phyloP scores from a whole-genome alignment of 768 basidiomycete genomes.

The Boletus huronensis region DNA sequence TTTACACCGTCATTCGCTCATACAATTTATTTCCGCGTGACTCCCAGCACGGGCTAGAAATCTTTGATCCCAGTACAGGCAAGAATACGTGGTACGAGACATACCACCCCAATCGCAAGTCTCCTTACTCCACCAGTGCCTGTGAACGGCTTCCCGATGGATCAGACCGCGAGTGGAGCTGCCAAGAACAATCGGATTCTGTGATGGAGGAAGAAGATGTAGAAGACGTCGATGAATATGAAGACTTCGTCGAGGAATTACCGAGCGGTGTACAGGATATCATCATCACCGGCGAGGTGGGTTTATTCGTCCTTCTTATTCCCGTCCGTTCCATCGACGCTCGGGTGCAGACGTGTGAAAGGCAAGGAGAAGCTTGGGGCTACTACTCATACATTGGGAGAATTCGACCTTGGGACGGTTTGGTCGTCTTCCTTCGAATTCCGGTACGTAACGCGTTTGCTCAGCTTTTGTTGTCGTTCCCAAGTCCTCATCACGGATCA shows the following conservation, averaged over 20 bases:
- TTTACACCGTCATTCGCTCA: neutral
- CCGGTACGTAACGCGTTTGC: conserved; percentile 35
- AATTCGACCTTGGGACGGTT: conserved; percentile 50
- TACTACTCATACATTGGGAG: conserved; percentile 44
- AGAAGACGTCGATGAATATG: conserved; percentile 38
- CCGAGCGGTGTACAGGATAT: conserved; percentile 48
- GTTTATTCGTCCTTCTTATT: conserved; percentile 8
- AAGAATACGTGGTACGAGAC: conserved; percentile 44
- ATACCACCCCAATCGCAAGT: conserved; percentile 37
- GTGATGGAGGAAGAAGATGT: conserved; percentile 15
- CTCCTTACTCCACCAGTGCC: conserved; percentile 36
- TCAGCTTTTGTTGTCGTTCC: neutral
- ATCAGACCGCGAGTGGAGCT: conserved; percentile 21
- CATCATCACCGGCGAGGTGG: conserved; percentile 49
- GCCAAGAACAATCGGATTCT: conserved; percentile 20
- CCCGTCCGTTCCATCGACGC: neutral
- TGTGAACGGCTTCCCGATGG: conserved; percentile 25
- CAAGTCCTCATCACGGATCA: conserved; percentile 22
- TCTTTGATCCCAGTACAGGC: conserved; percentile 40
- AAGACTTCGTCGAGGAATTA: conserved; percentile 36
- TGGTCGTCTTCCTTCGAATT: conserved; percentile 43
- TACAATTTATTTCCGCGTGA: conserved; percentile 12
- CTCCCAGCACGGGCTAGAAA: conserved; percentile 39
- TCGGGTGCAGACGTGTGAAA: conserved; percentile 37
- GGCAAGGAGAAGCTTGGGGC: conserved; percentile 49